Conservation (phyloP, 129 eudicot genomes). For the Glebionis coronaria region DNA sequence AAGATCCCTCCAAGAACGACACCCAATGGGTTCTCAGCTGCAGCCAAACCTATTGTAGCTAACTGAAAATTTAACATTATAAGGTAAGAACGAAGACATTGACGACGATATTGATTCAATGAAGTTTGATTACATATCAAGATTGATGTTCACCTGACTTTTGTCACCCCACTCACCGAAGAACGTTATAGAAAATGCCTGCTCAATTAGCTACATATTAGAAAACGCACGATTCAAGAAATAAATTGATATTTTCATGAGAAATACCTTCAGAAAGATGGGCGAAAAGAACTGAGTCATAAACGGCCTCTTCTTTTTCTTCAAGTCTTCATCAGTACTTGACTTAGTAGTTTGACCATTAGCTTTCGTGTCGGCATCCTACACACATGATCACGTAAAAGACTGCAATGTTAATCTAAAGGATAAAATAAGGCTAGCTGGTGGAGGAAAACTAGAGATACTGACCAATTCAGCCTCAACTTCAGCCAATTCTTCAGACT, state of each 20-base stretch:
- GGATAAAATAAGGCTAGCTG: conserved; percentile 2
- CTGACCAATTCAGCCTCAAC: conserved; percentile 83
- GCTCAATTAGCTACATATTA: conserved; percentile 9
- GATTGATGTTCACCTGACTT: conserved; percentile 62
- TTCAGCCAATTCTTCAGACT: conserved; percentile 66
- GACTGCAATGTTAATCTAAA: neutral
- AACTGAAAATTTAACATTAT: conserved; percentile 46
- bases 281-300: conserved; percentile 79
- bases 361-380: conserved; percentile 69
- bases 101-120: neutral
- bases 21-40: conserved; percentile 91
- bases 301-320: conserved; percentile 64
- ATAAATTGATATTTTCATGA: no score
- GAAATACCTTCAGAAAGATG: conserved; percentile 80
- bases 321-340: conserved; percentile 49
- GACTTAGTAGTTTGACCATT: conserved; percentile 39
- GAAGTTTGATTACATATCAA: neutral
- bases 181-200: conserved; percentile 93
- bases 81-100: no score
- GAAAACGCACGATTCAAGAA: no score
- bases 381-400: conserved; percentile 16
- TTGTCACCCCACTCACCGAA: conserved; percentile 97
- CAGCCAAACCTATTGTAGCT: conserved; percentile 94
- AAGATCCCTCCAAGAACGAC: conserved; percentile 84
- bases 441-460: conserved; percentile 6